These are phyloP conservation scores for Backusella macrospora DNA, from an alignment of 192 early-diverging fungal species.

Conservation along the genomic window DNA sequence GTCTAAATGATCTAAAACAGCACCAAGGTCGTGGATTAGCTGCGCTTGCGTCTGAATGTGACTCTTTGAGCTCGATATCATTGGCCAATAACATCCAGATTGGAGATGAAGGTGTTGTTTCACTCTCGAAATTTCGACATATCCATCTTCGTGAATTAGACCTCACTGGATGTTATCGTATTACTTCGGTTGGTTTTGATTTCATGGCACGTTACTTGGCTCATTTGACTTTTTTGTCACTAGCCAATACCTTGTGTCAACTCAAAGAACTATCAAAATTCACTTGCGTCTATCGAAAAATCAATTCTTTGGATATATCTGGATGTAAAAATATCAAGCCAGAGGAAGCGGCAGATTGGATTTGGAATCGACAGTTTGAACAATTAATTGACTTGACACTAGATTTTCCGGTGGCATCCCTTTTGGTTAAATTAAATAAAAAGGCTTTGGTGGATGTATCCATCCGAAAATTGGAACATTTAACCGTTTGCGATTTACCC, in stretches of 20 bases:
- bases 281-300: neutral
- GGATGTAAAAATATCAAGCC: neutral
- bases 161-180: neutral
- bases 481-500: neutral
- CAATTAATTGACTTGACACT: neutral
- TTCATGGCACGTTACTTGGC: neutral
- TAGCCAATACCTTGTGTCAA: neutral
- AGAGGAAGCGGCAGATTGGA: neutral
- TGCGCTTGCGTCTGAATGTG: conserved; percentile 1
- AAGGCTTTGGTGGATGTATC: conserved; percentile 2
- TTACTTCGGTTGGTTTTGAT: conserved; percentile 10
- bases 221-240: conserved; percentile 7
- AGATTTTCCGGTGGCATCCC: neutral
- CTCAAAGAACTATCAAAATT: neutral
- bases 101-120: neutral
- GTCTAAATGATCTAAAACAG: neutral
- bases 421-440: neutral
- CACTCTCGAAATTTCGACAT: conserved; percentile 5
- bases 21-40: conserved; percentile 3
- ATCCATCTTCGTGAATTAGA: conserved; percentile 5
- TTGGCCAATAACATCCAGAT: neutral
- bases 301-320: neutral
- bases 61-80: neutral
- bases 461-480: neutral
- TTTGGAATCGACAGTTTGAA: neutral